Base-by-base conservation (phyloP, 345 rosid species). In the Raphanus sativus region DNA sequence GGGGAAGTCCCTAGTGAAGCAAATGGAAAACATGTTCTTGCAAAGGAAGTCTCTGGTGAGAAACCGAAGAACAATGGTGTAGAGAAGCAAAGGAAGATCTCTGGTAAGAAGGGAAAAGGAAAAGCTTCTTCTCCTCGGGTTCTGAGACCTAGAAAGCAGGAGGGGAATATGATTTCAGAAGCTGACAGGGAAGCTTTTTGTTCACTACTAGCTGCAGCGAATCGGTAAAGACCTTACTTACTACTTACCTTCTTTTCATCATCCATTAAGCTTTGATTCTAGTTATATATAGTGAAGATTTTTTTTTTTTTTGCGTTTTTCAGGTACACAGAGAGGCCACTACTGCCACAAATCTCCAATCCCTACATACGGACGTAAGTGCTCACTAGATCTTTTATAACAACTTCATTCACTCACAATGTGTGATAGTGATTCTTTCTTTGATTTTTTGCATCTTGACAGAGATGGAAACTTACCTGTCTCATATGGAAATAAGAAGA, bases 151-250 rank as follows among this genome's bases (percentile, higher is more conserved):
- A 15, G 70, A 12, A 62, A 4, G 16, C 24, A 45, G 16, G 15
- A 45, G 33, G 52, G 32, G 40, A 2, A 15, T 2, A 9, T 15
- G 38, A 21, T 21, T 21, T 21, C 21, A 21, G 21, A 21, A 21
- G 21, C 21, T 21, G 21, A 21, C 21, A 21, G 21, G 21, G 21
- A 21, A 21, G 21, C 21, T 21, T 21, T 21, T 21, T 21, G 21
- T 66, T 3, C 42, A 59, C 56, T 78, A 24, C 1, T 25, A 0
- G 63, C 81, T 77, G 8, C 24, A 8, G 0, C 0, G 56, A 32
- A 77, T 63, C 62, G 66, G 73, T 77, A 65, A 40, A 42, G 48
- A 40, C n/a, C 75, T 34, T 21, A 21, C 21, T 21, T 21, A 21
- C 21, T 36, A 15, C 2, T 26, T 26, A 60, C 55, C 25, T 29